Evolutionary conservation across 306 rosid species (phyloP).

Genomic region (Pyrus communis): DNA sequence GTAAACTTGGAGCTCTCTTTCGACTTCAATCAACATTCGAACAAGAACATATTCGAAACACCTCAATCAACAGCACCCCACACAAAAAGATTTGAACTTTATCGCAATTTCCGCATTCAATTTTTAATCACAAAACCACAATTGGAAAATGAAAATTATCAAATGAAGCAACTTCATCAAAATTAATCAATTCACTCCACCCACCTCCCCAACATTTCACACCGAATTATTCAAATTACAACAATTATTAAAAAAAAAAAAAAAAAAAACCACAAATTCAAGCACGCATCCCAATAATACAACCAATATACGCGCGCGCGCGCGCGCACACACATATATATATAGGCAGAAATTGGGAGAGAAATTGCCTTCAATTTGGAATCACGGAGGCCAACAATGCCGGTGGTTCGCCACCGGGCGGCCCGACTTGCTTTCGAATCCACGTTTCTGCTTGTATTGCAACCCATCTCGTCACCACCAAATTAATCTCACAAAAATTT

Average conservation of each 20-base stretch:
- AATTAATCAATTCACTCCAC: background rate
- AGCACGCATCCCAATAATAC: background rate
- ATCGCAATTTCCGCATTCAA: too few relatives aligned
- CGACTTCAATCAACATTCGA: background rate
- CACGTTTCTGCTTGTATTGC: slow-evolving; percentile 46
- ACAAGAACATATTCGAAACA: background rate
- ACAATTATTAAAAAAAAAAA: background rate
- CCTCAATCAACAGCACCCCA: background rate
- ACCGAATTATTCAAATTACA: background rate
- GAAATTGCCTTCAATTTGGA: slow-evolving; percentile 69
- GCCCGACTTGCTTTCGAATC: slow-evolving; percentile 51
- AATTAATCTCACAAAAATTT: background rate
- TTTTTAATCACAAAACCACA: background rate
- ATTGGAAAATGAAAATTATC: background rate
- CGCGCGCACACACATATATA: background rate
- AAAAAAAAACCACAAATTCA: background rate
- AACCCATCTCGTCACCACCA: slow-evolving; percentile 43
- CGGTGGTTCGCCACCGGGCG: slow-evolving; percentile 95
- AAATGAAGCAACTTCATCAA: background rate
- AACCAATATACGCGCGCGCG: too few relatives aligned
- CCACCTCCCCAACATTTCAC: background rate
- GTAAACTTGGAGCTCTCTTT: background rate
- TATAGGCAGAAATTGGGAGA: background rate
- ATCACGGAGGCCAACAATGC: slow-evolving; percentile 87
- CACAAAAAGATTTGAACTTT: background rate